Conservation (phyloP, 208 protist species). For the Leishmania martiniquensis region DNA sequence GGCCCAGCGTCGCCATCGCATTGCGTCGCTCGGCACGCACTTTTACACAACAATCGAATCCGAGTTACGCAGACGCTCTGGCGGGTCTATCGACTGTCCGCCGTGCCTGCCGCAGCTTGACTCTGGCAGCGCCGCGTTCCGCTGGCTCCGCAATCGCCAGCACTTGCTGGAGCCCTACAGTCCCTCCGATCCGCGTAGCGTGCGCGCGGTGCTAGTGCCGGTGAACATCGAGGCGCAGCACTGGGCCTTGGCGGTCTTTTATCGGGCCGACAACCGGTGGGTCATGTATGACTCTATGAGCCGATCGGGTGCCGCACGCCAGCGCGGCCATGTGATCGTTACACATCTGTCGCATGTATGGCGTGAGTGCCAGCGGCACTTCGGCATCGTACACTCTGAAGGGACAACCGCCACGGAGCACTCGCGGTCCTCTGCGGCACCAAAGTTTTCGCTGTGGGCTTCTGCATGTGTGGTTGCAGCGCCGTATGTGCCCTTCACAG, state of each 20-base stretch:
- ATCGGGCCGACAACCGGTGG: constrained; percentile 45
- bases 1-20: constrained; percentile 12
- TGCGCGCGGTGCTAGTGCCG: constrained; percentile 70
- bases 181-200: constrained; percentile 7
- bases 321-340: constrained; percentile 33
- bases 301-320: constrained; percentile 21
- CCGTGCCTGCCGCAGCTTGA: constrained; percentile 29
- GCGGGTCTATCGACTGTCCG: background rate
- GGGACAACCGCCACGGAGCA: background rate
- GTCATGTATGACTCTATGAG: constrained; percentile 77
- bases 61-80: constrained; percentile 23
- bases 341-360: constrained; percentile 43
- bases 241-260: constrained; percentile 75
- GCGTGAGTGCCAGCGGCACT: constrained; percentile 41
- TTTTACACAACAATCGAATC: constrained; percentile 78
- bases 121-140: constrained; percentile 48
- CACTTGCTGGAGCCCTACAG: constrained; percentile 51
- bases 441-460: constrained; percentile 2
- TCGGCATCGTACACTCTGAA: constrained; percentile 1
- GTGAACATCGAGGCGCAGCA: constrained; percentile 75
- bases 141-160: constrained; percentile 71
- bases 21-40: constrained; percentile 71
- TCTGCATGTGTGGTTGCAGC: background rate
- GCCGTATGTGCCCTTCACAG: background rate
- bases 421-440: background rate